phyloP scores from a whole-genome alignment of 2,329 filamentous ascomycete genomes.

The Neofusicoccum ribis region DNA sequence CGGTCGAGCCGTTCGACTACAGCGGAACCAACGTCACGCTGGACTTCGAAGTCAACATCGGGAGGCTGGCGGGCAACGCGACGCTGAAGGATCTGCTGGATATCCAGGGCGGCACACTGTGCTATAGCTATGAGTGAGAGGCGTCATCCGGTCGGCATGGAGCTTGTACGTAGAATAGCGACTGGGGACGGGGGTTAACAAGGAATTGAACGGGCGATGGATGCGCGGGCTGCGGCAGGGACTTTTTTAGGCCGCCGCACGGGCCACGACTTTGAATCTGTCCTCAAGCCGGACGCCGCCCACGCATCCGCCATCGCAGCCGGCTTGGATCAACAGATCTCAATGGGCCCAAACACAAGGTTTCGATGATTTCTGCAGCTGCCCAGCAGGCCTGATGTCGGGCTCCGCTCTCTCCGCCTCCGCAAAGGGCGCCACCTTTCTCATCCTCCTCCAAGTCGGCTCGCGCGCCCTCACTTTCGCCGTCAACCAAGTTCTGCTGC shows the following conservation, averaged over 20 bases:
- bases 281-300: neutral
- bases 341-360: neutral
- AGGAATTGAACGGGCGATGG: neutral
- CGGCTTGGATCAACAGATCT: neutral
- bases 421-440: slow-evolving; percentile 74
- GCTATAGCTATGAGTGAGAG: slow-evolving; percentile 27
- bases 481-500: slow-evolving; percentile 87
- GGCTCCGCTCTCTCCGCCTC: slow-evolving; percentile 44
- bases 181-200: neutral
- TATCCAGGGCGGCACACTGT: slow-evolving; percentile 25
- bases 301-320: too few relatives aligned
- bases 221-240: neutral
- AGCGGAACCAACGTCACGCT: slow-evolving; percentile 34
- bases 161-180: neutral
- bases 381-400: neutral
- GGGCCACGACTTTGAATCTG: neutral
- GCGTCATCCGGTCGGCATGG: neutral
- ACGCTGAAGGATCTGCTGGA: slow-evolving; percentile 34
- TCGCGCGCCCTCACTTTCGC: slow-evolving; percentile 89
- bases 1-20: slow-evolving; percentile 31
- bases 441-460: slow-evolving; percentile 83
- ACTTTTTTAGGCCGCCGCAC: neutral
- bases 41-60: slow-evolving; percentile 34
- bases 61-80: slow-evolving; percentile 29
- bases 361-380: neutral